A percentile compares a stretch with the other conserved stretches of the same genome.
Evolutionary conservation across 1,284 basidiomycete genomes (phyloP).

Genomic region (Trametes polyzona): DNA sequence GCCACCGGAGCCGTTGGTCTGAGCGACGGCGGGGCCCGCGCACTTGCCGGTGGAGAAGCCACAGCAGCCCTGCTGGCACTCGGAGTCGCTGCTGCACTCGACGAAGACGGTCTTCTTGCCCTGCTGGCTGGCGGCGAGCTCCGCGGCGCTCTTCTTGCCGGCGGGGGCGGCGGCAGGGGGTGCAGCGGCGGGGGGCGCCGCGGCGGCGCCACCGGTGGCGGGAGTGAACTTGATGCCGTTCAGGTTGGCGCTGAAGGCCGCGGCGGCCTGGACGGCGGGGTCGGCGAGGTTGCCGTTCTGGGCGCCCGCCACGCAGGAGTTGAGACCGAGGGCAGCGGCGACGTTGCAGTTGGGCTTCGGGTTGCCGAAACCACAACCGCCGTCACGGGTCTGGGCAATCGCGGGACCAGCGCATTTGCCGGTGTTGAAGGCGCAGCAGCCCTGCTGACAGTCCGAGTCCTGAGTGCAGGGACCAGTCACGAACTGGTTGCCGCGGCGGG

Average conservation of each 20-base stretch:
- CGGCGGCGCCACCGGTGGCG: background rate
- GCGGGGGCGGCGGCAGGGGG: background rate
- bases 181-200: background rate
- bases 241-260: background rate
- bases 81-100: constrained; percentile 13
- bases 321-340: constrained; percentile 2
- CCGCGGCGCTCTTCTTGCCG: background rate
- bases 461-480: constrained; percentile 15
- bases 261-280: background rate
- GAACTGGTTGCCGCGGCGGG: constrained; percentile 9
- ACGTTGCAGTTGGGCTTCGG: constrained; percentile 17
- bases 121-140: background rate
- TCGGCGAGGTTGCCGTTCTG: background rate
- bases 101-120: constrained; percentile 18
- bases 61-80: constrained; percentile 19
- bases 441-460: constrained; percentile 17
- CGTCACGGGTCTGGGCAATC: constrained; percentile 15
- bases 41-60: constrained; percentile 18
- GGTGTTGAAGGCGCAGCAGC: constrained; percentile 15
- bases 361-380: constrained; percentile 20
- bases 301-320: background rate
- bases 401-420: constrained; percentile 16
- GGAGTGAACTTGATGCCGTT: background rate
- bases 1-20: constrained; percentile 15
- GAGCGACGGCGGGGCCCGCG: constrained; percentile 17